Evolutionary conservation across 768 basidiomycete species (phyloP), one percentile per base, ranked within the genome.

Genomic region (Lentinula sp.): DNA sequence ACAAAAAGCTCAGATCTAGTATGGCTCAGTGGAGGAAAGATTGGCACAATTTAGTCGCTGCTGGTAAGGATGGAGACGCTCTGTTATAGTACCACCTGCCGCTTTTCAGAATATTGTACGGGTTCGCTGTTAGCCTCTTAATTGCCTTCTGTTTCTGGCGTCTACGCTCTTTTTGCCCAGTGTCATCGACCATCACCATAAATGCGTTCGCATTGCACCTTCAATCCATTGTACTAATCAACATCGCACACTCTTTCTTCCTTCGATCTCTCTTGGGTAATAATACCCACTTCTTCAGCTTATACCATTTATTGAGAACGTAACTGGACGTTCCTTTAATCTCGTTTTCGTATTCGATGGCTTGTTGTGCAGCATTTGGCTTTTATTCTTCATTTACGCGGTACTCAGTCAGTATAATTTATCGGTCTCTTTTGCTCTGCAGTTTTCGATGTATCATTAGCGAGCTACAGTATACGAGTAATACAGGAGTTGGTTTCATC

Each of bases 1-100:
- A 82, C 69, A 82, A 83, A 74, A 93, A 87, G 64, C 73, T 96
- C 49, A 79, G 89, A 56, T 69, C 76, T 16, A 85, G 78, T 65
- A 95, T 98, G 81, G 71, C 68, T 32, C 71, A 67, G 53, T 98
- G 95, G 96, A 79, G 93, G 64, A 71, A 70, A 43, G 90, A 94
- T 65, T 98, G 95, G 95, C 77, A 76, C 65, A 79, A 68, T 46
- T 83, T 92, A 35, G 88, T 91, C 18, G 80, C 76, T 13, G 71
- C 80, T 6, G 90, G 90, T 57, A 83, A 81, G 67, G 85, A 90
- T 15, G 78, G 75, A 35, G 69, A 75, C 5, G 90, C 82, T 18
- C 75, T 92, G 55, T 74, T 90, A 73, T 90, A 73, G 33, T 45
- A 28, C 18, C 18, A 37, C 39, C 9, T 41, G 5, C 41, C 43